Evolutionary conservation across 1,139 yeast genomes (phyloP), one percentile per base, ranked within the genome.

Genomic region (Blastobotrys capitulatus): DNA sequence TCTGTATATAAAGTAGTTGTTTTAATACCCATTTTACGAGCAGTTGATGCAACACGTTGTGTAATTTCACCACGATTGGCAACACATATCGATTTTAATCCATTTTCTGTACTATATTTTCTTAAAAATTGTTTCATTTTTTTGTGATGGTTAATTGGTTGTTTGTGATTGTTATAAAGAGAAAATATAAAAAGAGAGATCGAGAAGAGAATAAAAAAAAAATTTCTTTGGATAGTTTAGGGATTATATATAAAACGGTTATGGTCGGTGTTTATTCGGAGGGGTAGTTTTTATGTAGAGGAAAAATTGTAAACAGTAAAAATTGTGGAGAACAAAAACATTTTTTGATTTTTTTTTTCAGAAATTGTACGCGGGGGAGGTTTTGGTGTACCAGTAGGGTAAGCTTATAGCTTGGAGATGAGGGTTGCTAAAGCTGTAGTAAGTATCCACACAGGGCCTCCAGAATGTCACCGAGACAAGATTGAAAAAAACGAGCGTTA

Each of bases 21-120:
- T 36, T 64, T 61, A 39, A 74, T 63, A 7, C 71, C 62, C 60
- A 67, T 56, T 50, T 65, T 59, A 48, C 68, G 60, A 48, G 78
- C 76, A 1, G 75, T 65, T 38, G 65, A 60, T 26, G 69, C 66
- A 40, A 73, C 73, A 38, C 78, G 60, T 55, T 73, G 71, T 22
- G 77, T 77, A 38, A 74, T 74, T 55, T 74, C 78, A 26, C 78
- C 78, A 50, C 78, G 65, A 54, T 74, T 74, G 36, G 78, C 78
- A 37, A 74, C 66, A 36, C 74, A 62, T 10, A 74, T 71, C 40
- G 63, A 66, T 35, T 62, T 56, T 44, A 68, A 57, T 12, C 66
- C 65, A 36, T 54, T 54, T 26, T 47, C 52, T 19, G 55, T 52
- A 25, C 52, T 45, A 41, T 51, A 51, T 19, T 45, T 42, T 38